Evolutionary conservation across 2,329 filamentous ascomycete species (phyloP), one percentile per base, ranked within the genome.

Genomic region (Calonectria hongkongensis): DNA sequence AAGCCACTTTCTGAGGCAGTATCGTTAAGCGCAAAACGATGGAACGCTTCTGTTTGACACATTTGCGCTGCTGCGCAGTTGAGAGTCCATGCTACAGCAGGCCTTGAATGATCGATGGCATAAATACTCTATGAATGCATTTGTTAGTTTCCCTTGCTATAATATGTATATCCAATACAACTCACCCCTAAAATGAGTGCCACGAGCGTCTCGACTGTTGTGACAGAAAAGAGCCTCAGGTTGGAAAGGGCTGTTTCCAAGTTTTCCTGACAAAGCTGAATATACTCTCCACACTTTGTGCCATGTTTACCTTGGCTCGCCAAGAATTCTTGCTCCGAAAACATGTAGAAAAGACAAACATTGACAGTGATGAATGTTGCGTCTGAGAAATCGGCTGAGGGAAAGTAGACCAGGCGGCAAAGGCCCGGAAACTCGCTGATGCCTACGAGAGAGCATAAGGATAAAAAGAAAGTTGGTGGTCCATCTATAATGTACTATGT

Each of bases 71-170:
- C 92, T 25, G 88, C 87, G 7, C 88, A 89, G 28, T 88, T 89
- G 25, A 93, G 84, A n/a, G 90, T 89, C 88, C 91, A 92, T 21
- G 90, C 90, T 4, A 93, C 86, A 0, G 90, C 90, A 0, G 91
- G 90, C 47, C 90, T 89, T 6, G 90, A 91, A 16, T 89, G 86
- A 74, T 93, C 91, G 56, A 93, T 88, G 15, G 91, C 88, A 76
- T 92, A 90, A n/a, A 90, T 83, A 6, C 89, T 87, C 90, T 93
- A 62, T 21, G 8, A 27, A 51, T 2, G 62, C 43, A 18, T 25
- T 0, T 51, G 30, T 15, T 2, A 33, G 1, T 33, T 33, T 33
- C 30, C 9, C 30, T 9, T 33, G 30, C 9, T 9, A 5, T 5
- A 33, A 33, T 33, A 33, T 33, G 9, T 5, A 5, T 33, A 9